Evolutionary conservation across 495 filamentous ascomycete species (phyloP), one percentile per base, ranked within the genome.

Genomic region (Neurospora discreta): DNA sequence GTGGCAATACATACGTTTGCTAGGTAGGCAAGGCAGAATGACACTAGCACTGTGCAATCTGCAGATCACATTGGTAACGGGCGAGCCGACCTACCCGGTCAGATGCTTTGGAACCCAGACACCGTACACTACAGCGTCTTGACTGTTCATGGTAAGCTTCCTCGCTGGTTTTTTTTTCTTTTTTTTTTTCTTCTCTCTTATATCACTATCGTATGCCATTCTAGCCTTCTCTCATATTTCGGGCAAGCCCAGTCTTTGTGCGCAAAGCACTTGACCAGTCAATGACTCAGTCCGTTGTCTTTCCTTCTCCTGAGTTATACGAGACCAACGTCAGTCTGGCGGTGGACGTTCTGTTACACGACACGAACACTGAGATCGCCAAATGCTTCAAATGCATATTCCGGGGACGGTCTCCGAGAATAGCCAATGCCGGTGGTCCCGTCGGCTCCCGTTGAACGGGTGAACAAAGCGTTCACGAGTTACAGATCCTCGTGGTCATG

Each of bases 281-380:
- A 65, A 65, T 33, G 30, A 7, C 15, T 15, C 13, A 65, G 52
- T 65, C 18, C 15, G 52, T 33, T 18, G 52, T 65, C 26, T 65
- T 2, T 60, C 52, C 9, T 39, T 70, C 52, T 3, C 46, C 43
- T 18, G 67, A 30, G 30, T 26, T n/a, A 30, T 71, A 36, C 65
- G 43, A 71, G 70, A 71, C 71, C 68, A 69, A 72, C 68, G 72
- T 73, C 70, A 73, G 68, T 75, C 68, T 70, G 40, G 72, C 74
- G 71, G 74, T 73, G 70, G 73, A 20, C 38, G 69, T 20, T 67
- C 16, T 30, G 42, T 30, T 65, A 39, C 52, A 68, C 20, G 13
- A 41, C 33, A 60, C 26, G 23, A 38, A 33, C 42, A 58, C 16
- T n/a, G 13, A 33, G 26, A 26, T 58, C 30, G 40, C 5, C 30